A percentile compares a stretch with the other conserved stretches of the same genome.
Conservation (phyloP, 2,329 filamentous ascomycete genomes). For the Samsoniella hepiali region DNA sequence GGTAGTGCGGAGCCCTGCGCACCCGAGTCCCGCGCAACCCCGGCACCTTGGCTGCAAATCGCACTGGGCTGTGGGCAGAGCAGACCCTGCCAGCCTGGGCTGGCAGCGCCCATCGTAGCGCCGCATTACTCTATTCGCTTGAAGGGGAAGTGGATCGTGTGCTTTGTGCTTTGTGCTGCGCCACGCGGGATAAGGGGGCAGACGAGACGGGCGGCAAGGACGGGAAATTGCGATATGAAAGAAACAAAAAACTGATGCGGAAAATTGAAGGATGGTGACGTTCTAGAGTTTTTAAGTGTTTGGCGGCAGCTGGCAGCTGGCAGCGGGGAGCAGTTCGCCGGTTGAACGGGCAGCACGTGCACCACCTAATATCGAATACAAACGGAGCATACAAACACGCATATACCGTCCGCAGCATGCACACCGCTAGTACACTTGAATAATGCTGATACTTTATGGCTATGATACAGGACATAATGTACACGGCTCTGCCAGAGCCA, state of each 20-base stretch:
- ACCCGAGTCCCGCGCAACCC: background rate
- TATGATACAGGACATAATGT: slow-evolving; percentile 19
- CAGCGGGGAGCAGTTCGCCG: background rate
- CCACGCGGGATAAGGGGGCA: slow-evolving; percentile 7
- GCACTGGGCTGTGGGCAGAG: background rate
- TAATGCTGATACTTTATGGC: slow-evolving; percentile 12
- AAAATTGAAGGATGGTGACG: background rate
- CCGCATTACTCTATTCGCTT: slow-evolving; percentile 1
- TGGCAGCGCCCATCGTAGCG: background rate
- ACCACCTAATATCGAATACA: background rate
- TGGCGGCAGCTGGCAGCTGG: background rate
- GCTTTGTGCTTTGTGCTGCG: background rate
- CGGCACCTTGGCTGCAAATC: slow-evolving; percentile 3
- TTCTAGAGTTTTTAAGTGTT: background rate
- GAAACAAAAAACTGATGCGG: background rate
- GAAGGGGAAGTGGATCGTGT: slow-evolving; percentile 19
- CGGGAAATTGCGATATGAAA: background rate
- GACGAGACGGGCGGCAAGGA: background rate
- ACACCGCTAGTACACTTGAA: background rate
- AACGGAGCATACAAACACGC: background rate
- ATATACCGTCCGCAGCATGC: background rate
- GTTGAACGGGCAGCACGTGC: background rate
- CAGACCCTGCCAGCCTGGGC: background rate
- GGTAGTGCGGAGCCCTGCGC: slow-evolving; percentile 2
- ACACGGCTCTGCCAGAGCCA: slow-evolving; percentile 17